Evolutionary conservation across 345 rosid genomes (phyloP).

Genomic region (Salix purpurea): DNA sequence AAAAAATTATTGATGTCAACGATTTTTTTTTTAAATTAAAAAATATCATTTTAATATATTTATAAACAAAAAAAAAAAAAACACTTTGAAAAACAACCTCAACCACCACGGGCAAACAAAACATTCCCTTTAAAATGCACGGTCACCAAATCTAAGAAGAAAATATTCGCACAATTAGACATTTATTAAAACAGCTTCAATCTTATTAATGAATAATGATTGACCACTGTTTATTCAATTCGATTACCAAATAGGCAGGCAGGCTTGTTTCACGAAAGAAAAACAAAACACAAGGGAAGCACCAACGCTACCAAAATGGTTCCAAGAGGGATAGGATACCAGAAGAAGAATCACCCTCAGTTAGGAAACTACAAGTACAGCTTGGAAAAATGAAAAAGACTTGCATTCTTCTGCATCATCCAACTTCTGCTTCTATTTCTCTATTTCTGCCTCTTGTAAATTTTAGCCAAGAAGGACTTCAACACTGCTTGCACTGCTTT

Average conservation of each 20-base stretch:
- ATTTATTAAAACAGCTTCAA: background rate
- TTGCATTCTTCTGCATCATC: slow-evolving; percentile 9
- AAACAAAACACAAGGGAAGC: too few relatives aligned
- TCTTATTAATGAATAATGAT: background rate
- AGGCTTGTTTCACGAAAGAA: background rate
- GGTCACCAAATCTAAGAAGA: background rate
- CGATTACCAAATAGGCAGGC: background rate
- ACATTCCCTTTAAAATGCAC: too few relatives aligned
- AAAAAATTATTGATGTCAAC: too few relatives aligned
- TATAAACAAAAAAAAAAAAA: too few relatives aligned
- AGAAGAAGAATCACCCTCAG: background rate
- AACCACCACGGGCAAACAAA: too few relatives aligned
- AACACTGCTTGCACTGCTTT: slow-evolving; percentile 72
- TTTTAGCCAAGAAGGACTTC: slow-evolving; percentile 79
- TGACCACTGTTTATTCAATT: background rate
- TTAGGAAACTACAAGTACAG: slow-evolving; percentile 1
- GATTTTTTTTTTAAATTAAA: too few relatives aligned
- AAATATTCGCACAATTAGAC: background rate
- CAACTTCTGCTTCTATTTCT: background rate
- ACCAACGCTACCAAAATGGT: background rate
- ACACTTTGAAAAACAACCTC: too few relatives aligned
- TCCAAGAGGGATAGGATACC: background rate
- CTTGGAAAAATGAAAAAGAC: background rate
- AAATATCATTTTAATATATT: too few relatives aligned
- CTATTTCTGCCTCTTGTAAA: slow-evolving; percentile 75